phyloP scores from a whole-genome alignment of 1,139 yeast species.

The Kodamaea arcana region DNA sequence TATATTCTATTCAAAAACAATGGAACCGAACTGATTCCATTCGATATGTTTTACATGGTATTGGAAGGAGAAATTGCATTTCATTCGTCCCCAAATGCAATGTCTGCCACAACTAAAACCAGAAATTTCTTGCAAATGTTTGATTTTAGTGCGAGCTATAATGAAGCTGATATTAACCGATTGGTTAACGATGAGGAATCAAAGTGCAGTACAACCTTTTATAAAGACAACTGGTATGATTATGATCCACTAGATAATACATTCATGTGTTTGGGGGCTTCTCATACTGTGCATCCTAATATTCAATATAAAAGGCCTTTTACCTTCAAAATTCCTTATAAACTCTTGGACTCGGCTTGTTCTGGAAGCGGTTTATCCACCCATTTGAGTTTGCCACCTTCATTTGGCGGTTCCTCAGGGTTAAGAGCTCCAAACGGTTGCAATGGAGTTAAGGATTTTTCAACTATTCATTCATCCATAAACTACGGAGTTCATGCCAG shows the following conservation, averaged over 20 bases:
- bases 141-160: constrained; percentile 41
- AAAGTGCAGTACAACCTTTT: background rate
- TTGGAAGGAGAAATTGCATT: constrained; percentile 29
- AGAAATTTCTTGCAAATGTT: constrained; percentile 39
- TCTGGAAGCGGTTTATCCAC: constrained; percentile 9
- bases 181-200: constrained; percentile 1
- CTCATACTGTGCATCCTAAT: constrained; percentile 7
- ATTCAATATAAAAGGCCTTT: constrained; percentile 15
- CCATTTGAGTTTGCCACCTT: constrained; percentile 21
- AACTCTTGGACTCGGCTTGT: constrained; percentile 20
- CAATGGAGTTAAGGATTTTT: constrained; percentile 16
- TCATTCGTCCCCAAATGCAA: constrained; percentile 11
- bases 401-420: constrained; percentile 15
- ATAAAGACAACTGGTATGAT: background rate
- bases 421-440: too few relatives aligned
- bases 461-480: constrained; percentile 12
- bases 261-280: constrained; percentile 9
- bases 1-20: constrained; percentile 28
- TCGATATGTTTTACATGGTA: constrained; percentile 41
- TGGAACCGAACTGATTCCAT: constrained; percentile 25
- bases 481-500: constrained; percentile 20
- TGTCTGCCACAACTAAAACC: constrained; percentile 1
- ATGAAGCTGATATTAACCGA: constrained; percentile 29
- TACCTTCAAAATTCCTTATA: constrained; percentile 21
- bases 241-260: constrained; percentile 30